These are phyloP conservation scores for Coprinellus micaceus DNA, from an alignment of 768 basidiomycete genomes.

Conservation along the genomic window DNA sequence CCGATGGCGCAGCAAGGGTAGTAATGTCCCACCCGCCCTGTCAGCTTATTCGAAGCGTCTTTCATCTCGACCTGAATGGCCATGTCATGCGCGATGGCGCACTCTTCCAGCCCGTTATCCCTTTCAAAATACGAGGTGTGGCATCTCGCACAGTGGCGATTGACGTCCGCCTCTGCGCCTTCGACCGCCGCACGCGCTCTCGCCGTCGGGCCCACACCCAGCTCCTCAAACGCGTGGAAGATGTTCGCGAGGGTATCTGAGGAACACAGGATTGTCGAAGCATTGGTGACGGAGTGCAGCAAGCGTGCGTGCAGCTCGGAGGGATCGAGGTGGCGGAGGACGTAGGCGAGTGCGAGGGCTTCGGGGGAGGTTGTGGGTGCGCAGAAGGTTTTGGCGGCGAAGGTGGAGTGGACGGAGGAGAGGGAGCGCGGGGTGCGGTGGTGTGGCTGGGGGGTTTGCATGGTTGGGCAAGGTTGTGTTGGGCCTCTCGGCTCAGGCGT, in stretches of 20 bases:
- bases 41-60: neutral
- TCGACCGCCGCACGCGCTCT: slow-evolving; percentile 3
- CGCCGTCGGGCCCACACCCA: neutral
- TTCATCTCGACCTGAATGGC: neutral
- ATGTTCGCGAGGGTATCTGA: neutral
- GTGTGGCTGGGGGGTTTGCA: too few relatives aligned
- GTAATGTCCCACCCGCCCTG: neutral
- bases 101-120: slow-evolving; percentile 14
- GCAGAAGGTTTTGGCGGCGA: slow-evolving; percentile 8
- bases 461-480: too few relatives aligned
- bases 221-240: neutral
- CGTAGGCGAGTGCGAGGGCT: slow-evolving; percentile 13
- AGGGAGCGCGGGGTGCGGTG: too few relatives aligned
- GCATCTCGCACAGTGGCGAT: slow-evolving; percentile 22
- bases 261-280: neutral
- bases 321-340: slow-evolving; percentile 15
- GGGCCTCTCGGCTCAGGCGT: too few relatives aligned
- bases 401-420: too few relatives aligned
- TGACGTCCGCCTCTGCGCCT: slow-evolving; percentile 2
- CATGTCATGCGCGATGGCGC: neutral
- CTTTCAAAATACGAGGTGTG: slow-evolving; percentile 19
- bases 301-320: slow-evolving; percentile 14
- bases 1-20: neutral
- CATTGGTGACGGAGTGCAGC: neutral
- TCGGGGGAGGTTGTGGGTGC: slow-evolving; percentile 10